These are phyloP conservation scores for Nannizziopsis barbatae DNA, from an alignment of 2,329 filamentous ascomycete species.

Conservation along the genomic window DNA sequence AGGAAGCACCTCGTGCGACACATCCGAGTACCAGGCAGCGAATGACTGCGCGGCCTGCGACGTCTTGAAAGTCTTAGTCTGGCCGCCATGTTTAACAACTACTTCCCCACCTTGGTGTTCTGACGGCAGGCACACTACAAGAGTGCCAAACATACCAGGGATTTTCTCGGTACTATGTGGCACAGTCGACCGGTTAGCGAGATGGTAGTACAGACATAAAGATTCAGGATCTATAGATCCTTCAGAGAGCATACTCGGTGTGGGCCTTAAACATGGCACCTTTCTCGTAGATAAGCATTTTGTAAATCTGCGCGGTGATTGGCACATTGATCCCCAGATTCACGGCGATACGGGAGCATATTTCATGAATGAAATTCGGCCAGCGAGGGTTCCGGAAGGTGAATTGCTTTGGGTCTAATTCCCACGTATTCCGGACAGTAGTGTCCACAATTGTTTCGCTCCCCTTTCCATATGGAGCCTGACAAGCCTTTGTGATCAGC, in stretches of 20 bases:
- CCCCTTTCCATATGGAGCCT: constrained; percentile 29
- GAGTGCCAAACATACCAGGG: constrained; percentile 41
- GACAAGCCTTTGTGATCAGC: neutral
- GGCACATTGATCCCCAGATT: constrained; percentile 14
- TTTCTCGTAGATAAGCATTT: constrained; percentile 42
- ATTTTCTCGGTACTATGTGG: constrained; percentile 29
- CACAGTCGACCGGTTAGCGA: too few species aligned
- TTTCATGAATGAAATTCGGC: constrained; percentile 18
- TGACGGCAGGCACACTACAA: constrained; percentile 42
- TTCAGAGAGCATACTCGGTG: constrained; percentile 23
- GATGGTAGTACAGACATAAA: too few species aligned
- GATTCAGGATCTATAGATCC: too few species aligned
- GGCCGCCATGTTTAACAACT: too few species aligned
- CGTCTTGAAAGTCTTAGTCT: neutral
- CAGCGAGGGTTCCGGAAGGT: constrained; percentile 28
- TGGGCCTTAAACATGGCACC: constrained; percentile 42
- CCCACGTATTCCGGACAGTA: constrained; percentile 35
- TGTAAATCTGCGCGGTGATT: constrained; percentile 31
- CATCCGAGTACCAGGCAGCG: constrained; percentile 42
- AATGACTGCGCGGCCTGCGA: constrained; percentile 22
- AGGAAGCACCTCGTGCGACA: constrained; percentile 41
- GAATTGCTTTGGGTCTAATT: constrained; percentile 34
- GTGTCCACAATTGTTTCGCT: constrained; percentile 33
- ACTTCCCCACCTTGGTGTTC: constrained; percentile 21
- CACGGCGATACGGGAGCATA: constrained; percentile 11